A percentile compares a stretch with the other conserved stretches of the same genome.
Conservation (phyloP, 164 flowering plant species). For the Malania oleifera region DNA sequence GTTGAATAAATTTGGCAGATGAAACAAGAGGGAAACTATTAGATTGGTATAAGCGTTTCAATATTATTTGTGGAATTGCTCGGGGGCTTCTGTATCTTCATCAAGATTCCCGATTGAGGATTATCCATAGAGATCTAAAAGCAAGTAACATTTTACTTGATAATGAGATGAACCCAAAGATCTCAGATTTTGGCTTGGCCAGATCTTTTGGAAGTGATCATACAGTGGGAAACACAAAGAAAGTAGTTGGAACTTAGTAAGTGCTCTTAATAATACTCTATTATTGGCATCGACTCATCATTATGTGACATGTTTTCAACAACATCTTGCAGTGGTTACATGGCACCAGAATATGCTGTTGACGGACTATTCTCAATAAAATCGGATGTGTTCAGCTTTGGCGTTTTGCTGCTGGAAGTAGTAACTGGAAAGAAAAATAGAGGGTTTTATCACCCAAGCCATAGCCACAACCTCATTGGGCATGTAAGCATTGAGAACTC, state of each 20-base stretch:
- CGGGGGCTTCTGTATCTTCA: conserved; percentile 20
- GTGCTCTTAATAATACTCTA: conserved; percentile 5
- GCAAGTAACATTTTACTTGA: too few species aligned
- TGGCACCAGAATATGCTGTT: conserved; percentile 31
- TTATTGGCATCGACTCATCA: conserved; percentile 10
- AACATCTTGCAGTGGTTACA: too few species aligned
- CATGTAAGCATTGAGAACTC: conserved; percentile 16
- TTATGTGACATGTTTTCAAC: conserved; percentile 12
- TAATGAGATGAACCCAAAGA: too few species aligned
- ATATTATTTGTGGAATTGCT: conserved; percentile 13
- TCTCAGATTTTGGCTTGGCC: too few species aligned
- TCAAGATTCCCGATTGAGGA: conserved; percentile 17
- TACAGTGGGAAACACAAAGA: too few species aligned
- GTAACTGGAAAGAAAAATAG: conserved; percentile 18
- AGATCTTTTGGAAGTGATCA: too few species aligned
- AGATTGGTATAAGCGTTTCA: conserved; percentile 15
- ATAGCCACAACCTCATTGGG: conserved; percentile 22
- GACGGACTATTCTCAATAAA: conserved; percentile 22
- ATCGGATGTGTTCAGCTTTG: conserved; percentile 27
- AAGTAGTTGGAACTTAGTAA: conserved; percentile 26
- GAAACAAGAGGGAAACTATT: neutral
- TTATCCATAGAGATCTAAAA: too few species aligned
- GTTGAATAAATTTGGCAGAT: conserved; percentile 20
- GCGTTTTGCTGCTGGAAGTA: conserved; percentile 20
- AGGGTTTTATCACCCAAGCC: conserved; percentile 17